Percentiles rank a stretch among this genome's conserved stretches.
Conservation (phyloP, 106 monocot genomes). For the Apostasia ramifera region DNA sequence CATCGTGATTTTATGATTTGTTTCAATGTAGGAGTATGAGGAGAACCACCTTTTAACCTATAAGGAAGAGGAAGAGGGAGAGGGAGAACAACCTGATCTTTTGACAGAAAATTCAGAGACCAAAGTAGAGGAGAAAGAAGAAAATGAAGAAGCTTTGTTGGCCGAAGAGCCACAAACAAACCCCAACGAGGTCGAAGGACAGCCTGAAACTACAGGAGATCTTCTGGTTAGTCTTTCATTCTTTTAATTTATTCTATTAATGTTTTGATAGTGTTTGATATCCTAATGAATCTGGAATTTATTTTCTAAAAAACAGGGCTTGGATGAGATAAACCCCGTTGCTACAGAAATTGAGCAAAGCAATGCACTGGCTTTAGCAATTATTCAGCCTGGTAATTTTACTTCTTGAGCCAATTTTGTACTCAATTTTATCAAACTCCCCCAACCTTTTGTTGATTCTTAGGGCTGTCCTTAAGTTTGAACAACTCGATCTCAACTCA, state of each 20-base stretch:
- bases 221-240: conserved; percentile 44
- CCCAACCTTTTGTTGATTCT: too few relatives aligned
- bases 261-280: background rate
- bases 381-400: conserved; percentile 56
- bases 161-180: conserved; percentile 29
- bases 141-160: conserved; percentile 17
- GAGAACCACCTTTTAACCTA: conserved; percentile 40
- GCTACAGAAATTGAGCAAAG: conserved; percentile 75
- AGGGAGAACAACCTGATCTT: conserved; percentile 29
- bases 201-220: conserved; percentile 46
- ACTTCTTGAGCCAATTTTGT: too few relatives aligned
- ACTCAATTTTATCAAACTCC: too few relatives aligned
- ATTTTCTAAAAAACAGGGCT: conserved; percentile 25
- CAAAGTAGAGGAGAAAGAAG: conserved; percentile 21
- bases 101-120: conserved; percentile 31
- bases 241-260: background rate
- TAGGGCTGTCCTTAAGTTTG: too few relatives aligned
- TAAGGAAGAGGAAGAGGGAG: conserved; percentile 43
- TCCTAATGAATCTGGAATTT: conserved; percentile 10
- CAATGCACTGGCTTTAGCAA: conserved; percentile 87
- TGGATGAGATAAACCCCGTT: conserved; percentile 61
- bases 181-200: conserved; percentile 7
- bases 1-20: background rate
- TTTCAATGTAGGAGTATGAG: conserved; percentile 54
- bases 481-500: too few relatives aligned